phyloP scores from a whole-genome alignment of 768 basidiomycete species.

The Russula sp. region DNA sequence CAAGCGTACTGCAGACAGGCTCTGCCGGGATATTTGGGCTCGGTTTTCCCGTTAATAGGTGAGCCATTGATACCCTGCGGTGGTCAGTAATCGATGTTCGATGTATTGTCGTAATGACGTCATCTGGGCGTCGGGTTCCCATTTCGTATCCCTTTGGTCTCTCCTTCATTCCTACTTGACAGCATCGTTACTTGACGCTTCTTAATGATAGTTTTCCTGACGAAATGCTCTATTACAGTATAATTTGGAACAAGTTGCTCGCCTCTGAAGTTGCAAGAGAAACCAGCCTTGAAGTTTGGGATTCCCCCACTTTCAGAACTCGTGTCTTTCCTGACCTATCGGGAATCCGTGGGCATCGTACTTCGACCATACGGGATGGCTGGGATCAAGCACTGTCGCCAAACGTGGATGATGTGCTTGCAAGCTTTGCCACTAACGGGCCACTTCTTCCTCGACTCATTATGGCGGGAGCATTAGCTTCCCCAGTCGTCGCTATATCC shows the following conservation, averaged over 20 bases:
- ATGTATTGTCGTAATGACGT: neutral
- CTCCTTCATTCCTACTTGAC: neutral
- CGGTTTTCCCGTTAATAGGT: constrained; percentile 72
- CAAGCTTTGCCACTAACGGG: constrained; percentile 28
- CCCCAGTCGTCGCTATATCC: constrained; percentile 39
- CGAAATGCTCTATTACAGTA: constrained; percentile 3
- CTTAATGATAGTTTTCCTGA: neutral
- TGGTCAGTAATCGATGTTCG: neutral
- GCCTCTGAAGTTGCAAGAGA: neutral
- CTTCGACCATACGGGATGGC: neutral
- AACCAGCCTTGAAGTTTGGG: neutral
- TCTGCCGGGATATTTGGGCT: constrained; percentile 66
- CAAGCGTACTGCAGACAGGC: constrained; percentile 47
- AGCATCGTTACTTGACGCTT: neutral
- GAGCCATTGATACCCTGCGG: constrained; percentile 1
- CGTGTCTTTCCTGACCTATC: constrained; percentile 18
- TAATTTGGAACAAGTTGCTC: constrained; percentile 21
- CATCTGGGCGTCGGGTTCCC: neutral
- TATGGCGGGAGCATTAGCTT: constrained; percentile 35
- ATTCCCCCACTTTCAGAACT: neutral
- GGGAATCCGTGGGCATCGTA: neutral
- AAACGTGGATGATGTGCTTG: constrained; percentile 22
- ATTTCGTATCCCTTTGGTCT: neutral
- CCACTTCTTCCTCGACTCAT: constrained; percentile 31
- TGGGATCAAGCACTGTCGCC: neutral